Base-by-base conservation (phyloP, 2,329 filamentous ascomycete species). In the Penicillium sp. region DNA sequence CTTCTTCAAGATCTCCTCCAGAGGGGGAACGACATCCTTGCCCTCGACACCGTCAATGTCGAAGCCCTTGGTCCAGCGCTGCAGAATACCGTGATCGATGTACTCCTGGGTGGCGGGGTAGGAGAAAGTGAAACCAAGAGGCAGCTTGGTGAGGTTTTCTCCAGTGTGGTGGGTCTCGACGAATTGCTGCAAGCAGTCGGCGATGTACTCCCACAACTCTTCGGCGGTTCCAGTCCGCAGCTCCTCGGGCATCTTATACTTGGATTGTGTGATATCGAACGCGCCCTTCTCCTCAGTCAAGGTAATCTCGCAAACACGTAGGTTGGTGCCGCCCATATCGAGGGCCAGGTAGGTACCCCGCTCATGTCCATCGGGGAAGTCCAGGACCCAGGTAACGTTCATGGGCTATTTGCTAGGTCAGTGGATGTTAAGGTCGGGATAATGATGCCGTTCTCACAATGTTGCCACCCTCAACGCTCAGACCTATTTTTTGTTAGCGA, bases 51-150 rank as follows among this genome's bases (percentile, higher is more conserved):
- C 93, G 27, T 87, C 84, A 75, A 97, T 96, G 73, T 97, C 93
- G 71, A 97, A 97, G 3, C 93, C 93, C 81, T 97, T 97, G 67
- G 93, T 97, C 93, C 93, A 97, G 67, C 92, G 87, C 77, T 97
- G 93, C 57, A 97, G 83, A 40, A 96, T 84, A 66, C 93, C 93
- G 75, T 96, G 90, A 67, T 97, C 91, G 70, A 97, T 93, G 77
- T 92, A 93, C 68, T 95, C 86, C 76, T 97, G 93, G 0, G 90
- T 94, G 17, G 92, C 93, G 2, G 93, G 93, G 75, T 96, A 97
- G 4, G 91, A 96, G 79, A 97, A 97, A 46, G 93, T 97, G 80
- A 97, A 97, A 70, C 93, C 93, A 7, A 97, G 84, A 8, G 91
- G 90, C 25, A 90, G 71, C 63, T 86, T 82, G 48, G 79, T 73